These are phyloP conservation scores for Tulasnella sp. DNA, from an alignment of 768 basidiomycete species.

Conservation along the genomic window DNA sequence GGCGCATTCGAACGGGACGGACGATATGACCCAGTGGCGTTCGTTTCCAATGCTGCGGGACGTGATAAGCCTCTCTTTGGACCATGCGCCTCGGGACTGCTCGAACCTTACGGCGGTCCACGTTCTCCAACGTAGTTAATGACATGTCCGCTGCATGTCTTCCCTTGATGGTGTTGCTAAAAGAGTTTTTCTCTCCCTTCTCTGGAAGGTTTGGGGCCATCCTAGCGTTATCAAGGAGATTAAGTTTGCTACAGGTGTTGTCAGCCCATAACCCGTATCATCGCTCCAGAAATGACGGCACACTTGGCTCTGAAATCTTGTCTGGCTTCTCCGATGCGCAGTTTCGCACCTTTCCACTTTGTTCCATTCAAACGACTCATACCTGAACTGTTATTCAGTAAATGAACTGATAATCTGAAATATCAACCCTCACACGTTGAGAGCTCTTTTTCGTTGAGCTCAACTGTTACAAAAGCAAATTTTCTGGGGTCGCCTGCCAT, in stretches of 20 bases:
- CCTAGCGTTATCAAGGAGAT: conserved; percentile 10
- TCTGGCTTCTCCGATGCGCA: conserved; percentile 79
- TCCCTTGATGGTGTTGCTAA: conserved; percentile 23
- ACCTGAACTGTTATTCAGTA: conserved; percentile 44
- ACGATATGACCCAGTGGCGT: conserved; percentile 64
- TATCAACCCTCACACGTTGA: conserved; percentile 55
- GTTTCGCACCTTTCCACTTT: conserved; percentile 83
- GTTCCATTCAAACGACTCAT: conserved; percentile 73
- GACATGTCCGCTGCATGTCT: conserved; percentile 60
- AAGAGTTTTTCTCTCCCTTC: conserved; percentile 38
- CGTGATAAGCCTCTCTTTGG: background rate
- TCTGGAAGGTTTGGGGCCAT: conserved; percentile 34
- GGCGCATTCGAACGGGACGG: conserved; percentile 66
- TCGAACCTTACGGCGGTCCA: conserved; percentile 41
- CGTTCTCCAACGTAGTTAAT: conserved; percentile 58
- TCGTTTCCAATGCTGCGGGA: conserved; percentile 61
- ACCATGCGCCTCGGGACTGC: background rate
- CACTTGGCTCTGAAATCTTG: conserved; percentile 67
- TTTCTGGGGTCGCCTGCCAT: conserved; percentile 49
- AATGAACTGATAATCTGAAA: background rate
- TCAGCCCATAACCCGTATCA: background rate
- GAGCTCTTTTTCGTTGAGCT: conserved; percentile 57
- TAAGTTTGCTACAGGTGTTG: background rate
- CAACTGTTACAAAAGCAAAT: conserved; percentile 71
- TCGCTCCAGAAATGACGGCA: conserved; percentile 25